Evolutionary conservation across 805 yeast genomes (phyloP).

Genomic region (Citeromyces nyonsensis): DNA sequence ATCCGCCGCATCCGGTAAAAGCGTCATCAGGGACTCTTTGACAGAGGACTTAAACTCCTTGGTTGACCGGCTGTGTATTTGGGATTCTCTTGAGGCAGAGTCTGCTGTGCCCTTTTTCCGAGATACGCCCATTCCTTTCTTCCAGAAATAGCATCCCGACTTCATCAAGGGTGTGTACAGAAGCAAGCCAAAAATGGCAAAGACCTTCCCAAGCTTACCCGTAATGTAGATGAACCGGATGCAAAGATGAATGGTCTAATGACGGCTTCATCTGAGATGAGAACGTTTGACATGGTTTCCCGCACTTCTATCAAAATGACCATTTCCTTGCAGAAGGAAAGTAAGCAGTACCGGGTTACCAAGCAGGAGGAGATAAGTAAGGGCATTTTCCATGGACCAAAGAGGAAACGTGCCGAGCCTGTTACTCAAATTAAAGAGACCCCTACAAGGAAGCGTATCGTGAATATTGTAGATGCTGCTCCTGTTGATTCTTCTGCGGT

Average conservation of each 20-base stretch:
- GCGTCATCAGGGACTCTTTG: background rate
- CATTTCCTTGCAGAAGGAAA: background rate
- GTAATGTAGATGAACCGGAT: too few relatives aligned
- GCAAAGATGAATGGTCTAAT: conserved; percentile 8
- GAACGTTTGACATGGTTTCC: conserved; percentile 16
- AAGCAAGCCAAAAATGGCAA: conserved; percentile 3
- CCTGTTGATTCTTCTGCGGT: too few relatives aligned
- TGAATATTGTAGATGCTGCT: too few relatives aligned
- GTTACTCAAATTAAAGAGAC: conserved; percentile 1
- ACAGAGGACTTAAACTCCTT: conserved; percentile 2
- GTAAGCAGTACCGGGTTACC: background rate
- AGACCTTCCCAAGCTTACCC: conserved; percentile 4
- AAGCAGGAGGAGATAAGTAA: background rate
- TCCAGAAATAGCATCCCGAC: conserved; percentile 9
- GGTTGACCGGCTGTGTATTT: conserved; percentile 15
- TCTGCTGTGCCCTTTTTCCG: conserved; percentile 11
- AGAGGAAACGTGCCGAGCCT: conserved; percentile 4
- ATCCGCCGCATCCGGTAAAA: background rate
- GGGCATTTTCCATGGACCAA: conserved; percentile 1
- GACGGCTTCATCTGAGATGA: conserved; percentile 12
- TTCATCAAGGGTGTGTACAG: conserved; percentile 11
- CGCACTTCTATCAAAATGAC: conserved; percentile 7
- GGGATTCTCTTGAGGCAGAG: conserved; percentile 15
- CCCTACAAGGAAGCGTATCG: conserved; percentile 6
- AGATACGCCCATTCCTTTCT: conserved; percentile 14